Conservation (phyloP, 2,329 filamentous ascomycete genomes). For the Fusarium sp. region DNA sequence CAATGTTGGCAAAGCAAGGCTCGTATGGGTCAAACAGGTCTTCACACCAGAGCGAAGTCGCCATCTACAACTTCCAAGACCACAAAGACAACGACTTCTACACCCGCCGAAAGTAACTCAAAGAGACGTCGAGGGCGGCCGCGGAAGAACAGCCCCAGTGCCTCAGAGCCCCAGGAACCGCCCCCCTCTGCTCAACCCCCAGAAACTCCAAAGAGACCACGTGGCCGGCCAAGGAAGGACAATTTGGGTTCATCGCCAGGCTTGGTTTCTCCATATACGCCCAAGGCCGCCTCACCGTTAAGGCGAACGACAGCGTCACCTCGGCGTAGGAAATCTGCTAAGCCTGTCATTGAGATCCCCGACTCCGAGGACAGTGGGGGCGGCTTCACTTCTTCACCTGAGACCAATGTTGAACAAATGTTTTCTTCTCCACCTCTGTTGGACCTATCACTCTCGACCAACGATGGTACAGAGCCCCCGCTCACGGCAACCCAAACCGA, state of each 20-base stretch:
- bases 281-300: constrained; percentile 16
- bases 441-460: constrained; percentile 62
- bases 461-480: constrained; percentile 63
- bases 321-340: constrained; percentile 29
- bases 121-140: constrained; percentile 55
- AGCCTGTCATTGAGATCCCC: constrained; percentile 62
- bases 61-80: constrained; percentile 29
- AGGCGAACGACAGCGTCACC: constrained; percentile 35
- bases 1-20: constrained; percentile 79
- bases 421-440: constrained; percentile 62
- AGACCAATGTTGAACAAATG: constrained; percentile 55
- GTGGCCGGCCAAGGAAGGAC: constrained; percentile 62
- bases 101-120: constrained; percentile 14
- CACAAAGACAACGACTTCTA: constrained; percentile 30
- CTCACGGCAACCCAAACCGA: constrained; percentile 58
- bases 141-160: constrained; percentile 50
- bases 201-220: constrained; percentile 55
- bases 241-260: constrained; percentile 19
- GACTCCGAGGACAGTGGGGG: constrained; percentile 64
- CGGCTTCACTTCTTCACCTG: constrained; percentile 51
- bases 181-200: constrained; percentile 55
- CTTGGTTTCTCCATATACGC: constrained; percentile 18
- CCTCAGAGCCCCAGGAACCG: constrained; percentile 52
- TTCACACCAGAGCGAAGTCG: constrained; percentile 42
- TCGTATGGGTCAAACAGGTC: constrained; percentile 31